A percentile compares a stretch with the other conserved stretches of the same genome.
phyloP scores from a whole-genome alignment of 2,329 filamentous ascomycete species.

The Madurella fahalii region DNA sequence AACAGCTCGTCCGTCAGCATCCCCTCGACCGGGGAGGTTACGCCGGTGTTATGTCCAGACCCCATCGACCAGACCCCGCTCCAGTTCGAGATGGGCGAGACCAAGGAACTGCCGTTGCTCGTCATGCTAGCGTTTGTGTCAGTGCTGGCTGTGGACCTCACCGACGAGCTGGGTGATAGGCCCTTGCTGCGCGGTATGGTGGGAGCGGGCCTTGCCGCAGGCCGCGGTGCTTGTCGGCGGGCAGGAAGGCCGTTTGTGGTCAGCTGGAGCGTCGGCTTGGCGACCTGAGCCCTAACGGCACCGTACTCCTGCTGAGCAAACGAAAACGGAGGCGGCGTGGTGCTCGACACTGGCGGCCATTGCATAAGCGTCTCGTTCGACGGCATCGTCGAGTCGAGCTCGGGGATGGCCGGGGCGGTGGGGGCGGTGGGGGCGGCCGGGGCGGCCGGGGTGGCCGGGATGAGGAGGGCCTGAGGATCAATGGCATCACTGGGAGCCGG shows the following conservation, averaged over 20 bases:
- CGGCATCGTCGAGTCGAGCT: conserved; percentile 30
- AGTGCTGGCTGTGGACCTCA: conserved; percentile 44
- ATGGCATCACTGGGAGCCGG: conserved; percentile 23
- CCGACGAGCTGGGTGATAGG: conserved; percentile 45
- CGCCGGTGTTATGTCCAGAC: conserved; percentile 39
- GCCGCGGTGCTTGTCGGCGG: conserved; percentile 29
- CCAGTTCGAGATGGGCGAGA: conserved; percentile 48
- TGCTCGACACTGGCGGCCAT: conserved; percentile 26
- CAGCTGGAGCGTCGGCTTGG: conserved; percentile 37
- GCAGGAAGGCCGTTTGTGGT: conserved; percentile 36
- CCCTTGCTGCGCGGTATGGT: conserved; percentile 36
- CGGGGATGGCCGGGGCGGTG: conserved; percentile 21
- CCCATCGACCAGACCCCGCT: conserved; percentile 39
- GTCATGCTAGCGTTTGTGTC: conserved; percentile 34
- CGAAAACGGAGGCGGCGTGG: conserved; percentile 6
- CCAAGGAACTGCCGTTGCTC: conserved; percentile 36
- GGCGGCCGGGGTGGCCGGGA: conserved; percentile 13
- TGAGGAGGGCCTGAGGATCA: conserved; percentile 30
- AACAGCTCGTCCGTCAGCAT: conserved; percentile 30
- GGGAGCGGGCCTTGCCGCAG: conserved; percentile 16
- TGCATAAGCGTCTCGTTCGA: conserved; percentile 23
- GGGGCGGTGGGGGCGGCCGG: too few relatives aligned
- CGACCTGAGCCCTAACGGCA: background rate
- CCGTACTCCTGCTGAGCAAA: conserved; percentile 7
- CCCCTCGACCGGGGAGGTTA: conserved; percentile 44